These are phyloP conservation scores for Botryotinia globosa DNA, from an alignment of 2,329 filamentous ascomycete genomes.

Conservation along the genomic window DNA sequence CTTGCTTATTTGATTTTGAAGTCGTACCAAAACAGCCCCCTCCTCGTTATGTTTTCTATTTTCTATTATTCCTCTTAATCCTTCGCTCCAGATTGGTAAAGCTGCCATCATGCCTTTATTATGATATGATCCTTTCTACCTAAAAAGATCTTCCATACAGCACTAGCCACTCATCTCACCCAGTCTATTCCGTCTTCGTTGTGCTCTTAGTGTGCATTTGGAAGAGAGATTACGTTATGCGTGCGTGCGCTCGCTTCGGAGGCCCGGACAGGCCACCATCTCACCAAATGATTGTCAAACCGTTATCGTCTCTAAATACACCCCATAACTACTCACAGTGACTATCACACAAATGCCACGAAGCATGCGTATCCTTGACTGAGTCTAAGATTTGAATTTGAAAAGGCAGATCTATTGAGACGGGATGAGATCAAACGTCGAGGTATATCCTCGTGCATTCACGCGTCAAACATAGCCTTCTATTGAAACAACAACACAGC, in stretches of 20 bases:
- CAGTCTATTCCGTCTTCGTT: background rate
- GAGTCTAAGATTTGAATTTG: background rate
- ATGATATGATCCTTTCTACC: background rate
- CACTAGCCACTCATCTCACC: background rate
- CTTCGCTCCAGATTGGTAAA: background rate
- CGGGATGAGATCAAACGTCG: constrained; percentile 8
- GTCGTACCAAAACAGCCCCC: background rate
- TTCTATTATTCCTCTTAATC: background rate
- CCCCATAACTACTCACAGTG: background rate
- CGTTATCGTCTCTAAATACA: constrained; percentile 3
- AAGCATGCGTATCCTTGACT: background rate
- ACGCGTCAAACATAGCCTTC: constrained; percentile 3
- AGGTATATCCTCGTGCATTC: background rate
- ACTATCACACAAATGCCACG: background rate
- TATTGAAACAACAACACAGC: background rate
- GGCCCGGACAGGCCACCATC: background rate
- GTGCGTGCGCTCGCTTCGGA: background rate
- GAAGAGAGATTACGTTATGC: background rate
- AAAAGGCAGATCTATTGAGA: background rate
- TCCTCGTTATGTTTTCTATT: background rate
- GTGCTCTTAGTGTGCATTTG: constrained; percentile 1
- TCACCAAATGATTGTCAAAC: constrained; percentile 14
- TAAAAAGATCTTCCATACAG: background rate
- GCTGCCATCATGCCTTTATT: background rate
- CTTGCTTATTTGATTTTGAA: constrained; percentile 1